A percentile compares a stretch with the other conserved stretches of the same genome.
These are phyloP conservation scores for Linnemannia exigua DNA, from an alignment of 192 early-diverging fungal species.

Conservation along the genomic window DNA sequence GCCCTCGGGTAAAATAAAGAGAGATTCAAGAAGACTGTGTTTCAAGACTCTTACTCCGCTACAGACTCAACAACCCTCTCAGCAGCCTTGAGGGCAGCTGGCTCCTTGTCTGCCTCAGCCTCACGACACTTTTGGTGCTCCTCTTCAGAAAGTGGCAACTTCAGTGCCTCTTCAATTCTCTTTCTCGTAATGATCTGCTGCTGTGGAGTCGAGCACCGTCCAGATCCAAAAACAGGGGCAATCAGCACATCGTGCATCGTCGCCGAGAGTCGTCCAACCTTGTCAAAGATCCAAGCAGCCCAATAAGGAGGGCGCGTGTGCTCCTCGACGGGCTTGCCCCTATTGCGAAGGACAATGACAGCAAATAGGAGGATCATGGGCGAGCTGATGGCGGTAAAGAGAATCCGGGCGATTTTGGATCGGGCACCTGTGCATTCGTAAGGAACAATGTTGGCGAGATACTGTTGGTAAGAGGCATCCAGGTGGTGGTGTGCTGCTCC, in stretches of 20 bases:
- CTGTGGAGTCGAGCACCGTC: slow-evolving; percentile 14
- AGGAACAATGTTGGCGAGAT: slow-evolving; percentile 38
- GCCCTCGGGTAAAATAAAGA: too few species aligned
- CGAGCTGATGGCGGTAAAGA: slow-evolving; percentile 9
- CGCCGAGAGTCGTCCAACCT: slow-evolving; percentile 10
- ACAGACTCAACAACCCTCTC: slow-evolving; percentile 11
- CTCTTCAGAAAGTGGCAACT: not conserved
- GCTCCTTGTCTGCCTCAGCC: slow-evolving; percentile 7
- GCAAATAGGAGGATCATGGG: slow-evolving; percentile 30
- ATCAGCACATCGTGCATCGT: slow-evolving; percentile 16
- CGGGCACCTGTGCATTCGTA: slow-evolving; percentile 29
- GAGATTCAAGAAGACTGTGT: too few species aligned
- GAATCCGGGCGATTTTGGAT: slow-evolving; percentile 22
- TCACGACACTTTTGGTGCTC: slow-evolving; percentile 16
- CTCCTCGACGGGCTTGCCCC: slow-evolving; percentile 15
- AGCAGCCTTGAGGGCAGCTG: not conserved
- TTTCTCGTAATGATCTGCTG: slow-evolving; percentile 16
- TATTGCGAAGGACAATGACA: slow-evolving; percentile 9
- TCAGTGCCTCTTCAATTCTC: slow-evolving; percentile 18
- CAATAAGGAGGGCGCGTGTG: slow-evolving; percentile 25
- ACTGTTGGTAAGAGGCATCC: slow-evolving; percentile 39
- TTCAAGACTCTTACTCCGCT: slow-evolving; percentile 25
- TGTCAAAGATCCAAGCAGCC: slow-evolving; percentile 36
- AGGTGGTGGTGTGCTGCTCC: slow-evolving; percentile 48
- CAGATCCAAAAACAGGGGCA: slow-evolving; percentile 36